Percentiles rank a stretch among this genome's conserved stretches.
phyloP scores from a whole-genome alignment of 176 grass and related monocot species.

The Aegilops longissima region DNA sequence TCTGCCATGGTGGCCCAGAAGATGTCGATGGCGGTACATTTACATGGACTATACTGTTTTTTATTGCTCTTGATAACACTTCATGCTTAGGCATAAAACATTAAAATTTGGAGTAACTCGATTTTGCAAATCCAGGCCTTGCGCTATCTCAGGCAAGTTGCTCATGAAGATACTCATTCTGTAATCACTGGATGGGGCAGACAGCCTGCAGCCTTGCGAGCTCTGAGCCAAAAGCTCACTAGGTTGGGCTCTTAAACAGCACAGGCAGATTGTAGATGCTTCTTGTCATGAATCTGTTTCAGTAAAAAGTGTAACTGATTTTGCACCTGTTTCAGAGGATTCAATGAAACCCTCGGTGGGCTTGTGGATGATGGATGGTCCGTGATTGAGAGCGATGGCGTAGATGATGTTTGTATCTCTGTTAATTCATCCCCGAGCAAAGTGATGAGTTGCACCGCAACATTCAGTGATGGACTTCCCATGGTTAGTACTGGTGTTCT shows the following conservation, averaged over 20 bases:
- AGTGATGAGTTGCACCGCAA: constrained; percentile 51
- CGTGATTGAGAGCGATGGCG: constrained; percentile 56
- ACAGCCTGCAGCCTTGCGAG: constrained; percentile 78
- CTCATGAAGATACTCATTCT: constrained; percentile 66
- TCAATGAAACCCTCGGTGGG: constrained; percentile 89
- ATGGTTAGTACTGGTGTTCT: constrained; percentile 64
- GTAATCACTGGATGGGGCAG: constrained; percentile 67
- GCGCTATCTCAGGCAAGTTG: constrained; percentile 83
- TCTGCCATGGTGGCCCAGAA: constrained; percentile 83
- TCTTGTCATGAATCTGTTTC: constrained; percentile 12
- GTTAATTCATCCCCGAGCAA: constrained; percentile 72
- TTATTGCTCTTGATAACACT: background rate
- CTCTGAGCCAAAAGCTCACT: constrained; percentile 84
- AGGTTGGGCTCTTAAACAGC: constrained; percentile 50
- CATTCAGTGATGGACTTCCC: constrained; percentile 51
- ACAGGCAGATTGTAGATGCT: background rate
- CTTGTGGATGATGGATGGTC: constrained; percentile 91
- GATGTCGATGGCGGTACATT: constrained; percentile 69
- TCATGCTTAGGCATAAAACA: background rate
- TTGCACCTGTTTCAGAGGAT: constrained; percentile 55
- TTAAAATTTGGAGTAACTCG: constrained; percentile 11
- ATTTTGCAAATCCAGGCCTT: constrained; percentile 63
- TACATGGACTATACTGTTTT: background rate
- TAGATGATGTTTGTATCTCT: constrained; percentile 76
- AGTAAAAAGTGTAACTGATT: background rate